phyloP scores from a whole-genome alignment of 495 filamentous ascomycete species.

The Neurospora sublineolata region DNA sequence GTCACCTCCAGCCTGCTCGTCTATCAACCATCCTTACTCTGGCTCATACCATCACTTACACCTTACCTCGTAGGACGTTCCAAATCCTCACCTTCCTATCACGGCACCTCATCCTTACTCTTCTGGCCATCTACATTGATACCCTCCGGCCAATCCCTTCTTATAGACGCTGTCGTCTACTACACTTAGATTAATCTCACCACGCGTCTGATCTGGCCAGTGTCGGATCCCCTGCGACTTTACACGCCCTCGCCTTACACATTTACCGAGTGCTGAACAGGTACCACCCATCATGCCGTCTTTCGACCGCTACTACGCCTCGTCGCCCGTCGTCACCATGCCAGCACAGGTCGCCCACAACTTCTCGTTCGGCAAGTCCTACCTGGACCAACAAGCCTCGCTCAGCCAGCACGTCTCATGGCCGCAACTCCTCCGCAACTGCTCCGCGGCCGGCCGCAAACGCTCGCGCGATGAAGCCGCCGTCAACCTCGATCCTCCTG shows the following conservation, averaged over 20 bases:
- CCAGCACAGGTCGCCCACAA: slow-evolving; percentile 35
- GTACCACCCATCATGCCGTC: slow-evolving; percentile 30
- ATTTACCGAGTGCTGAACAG: slow-evolving; percentile 25
- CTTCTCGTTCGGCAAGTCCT: slow-evolving; percentile 31
- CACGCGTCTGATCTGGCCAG: slow-evolving; percentile 14
- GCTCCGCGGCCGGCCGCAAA: slow-evolving; percentile 43
- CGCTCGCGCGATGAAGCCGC: slow-evolving; percentile 53
- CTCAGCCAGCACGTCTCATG: slow-evolving; percentile 29
- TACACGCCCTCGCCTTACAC: slow-evolving; percentile 11
- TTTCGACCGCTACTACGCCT: slow-evolving; percentile 33
- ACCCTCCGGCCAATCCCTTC: slow-evolving; percentile 10
- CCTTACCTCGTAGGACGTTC: background rate
- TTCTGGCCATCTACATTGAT: slow-evolving; percentile 21
- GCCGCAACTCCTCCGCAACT: slow-evolving; percentile 16
- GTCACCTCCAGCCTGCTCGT: slow-evolving; percentile 5
- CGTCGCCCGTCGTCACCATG: slow-evolving; percentile 43
- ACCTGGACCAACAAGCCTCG: slow-evolving; percentile 29
- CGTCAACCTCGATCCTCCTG: slow-evolving; percentile 43
- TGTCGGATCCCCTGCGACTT: slow-evolving; percentile 17
- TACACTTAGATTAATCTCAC: background rate
- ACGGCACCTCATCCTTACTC: slow-evolving; percentile 3
- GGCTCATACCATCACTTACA: slow-evolving; percentile 2
- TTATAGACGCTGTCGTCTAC: background rate
- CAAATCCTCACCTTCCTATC: background rate
- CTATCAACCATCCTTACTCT: slow-evolving; percentile 6